These are phyloP conservation scores for Trametes sanguinea DNA, from an alignment of 768 basidiomycete species.

Conservation along the genomic window DNA sequence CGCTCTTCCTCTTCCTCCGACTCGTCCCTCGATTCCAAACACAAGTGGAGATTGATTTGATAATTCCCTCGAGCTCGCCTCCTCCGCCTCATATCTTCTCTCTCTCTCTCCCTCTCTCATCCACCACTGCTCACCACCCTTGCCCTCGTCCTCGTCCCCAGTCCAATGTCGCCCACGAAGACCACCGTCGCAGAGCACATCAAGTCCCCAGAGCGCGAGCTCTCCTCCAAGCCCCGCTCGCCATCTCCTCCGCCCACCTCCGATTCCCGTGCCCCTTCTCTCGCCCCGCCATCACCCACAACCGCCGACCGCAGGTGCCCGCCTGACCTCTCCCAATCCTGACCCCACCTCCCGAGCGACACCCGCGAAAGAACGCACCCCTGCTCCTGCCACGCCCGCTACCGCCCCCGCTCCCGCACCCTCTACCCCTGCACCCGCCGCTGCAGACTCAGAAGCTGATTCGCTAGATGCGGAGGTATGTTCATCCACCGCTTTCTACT, in stretches of 20 bases:
- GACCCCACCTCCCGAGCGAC: slow-evolving; percentile 6
- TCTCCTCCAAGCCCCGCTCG: slow-evolving; percentile 17
- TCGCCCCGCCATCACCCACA: slow-evolving; percentile 15
- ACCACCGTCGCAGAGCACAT: slow-evolving; percentile 7
- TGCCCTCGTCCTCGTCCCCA: neutral
- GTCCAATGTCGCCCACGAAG: slow-evolving; percentile 16
- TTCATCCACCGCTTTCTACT: neutral
- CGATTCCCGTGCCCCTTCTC: slow-evolving; percentile 11
- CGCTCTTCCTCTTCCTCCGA: neutral
- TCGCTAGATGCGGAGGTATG: slow-evolving; percentile 13
- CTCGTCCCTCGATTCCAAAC: neutral
- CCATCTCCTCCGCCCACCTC: slow-evolving; percentile 8
- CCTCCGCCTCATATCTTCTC: slow-evolving; percentile 1
- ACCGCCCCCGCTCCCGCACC: neutral
- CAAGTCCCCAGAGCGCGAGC: slow-evolving; percentile 22
- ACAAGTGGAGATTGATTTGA: slow-evolving; percentile 6
- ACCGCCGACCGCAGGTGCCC: slow-evolving; percentile 8
- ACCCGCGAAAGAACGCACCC: neutral
- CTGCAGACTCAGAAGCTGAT: slow-evolving; percentile 7
- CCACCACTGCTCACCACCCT: neutral
- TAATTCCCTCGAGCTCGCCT: slow-evolving; percentile 5
- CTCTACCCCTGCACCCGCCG: neutral
- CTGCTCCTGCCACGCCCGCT: neutral
- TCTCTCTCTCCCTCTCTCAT: neutral
- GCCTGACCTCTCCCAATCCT: slow-evolving; percentile 16